phyloP scores from a whole-genome alignment of 2,329 filamentous ascomycete genomes.

The Colletotrichum sp. region DNA sequence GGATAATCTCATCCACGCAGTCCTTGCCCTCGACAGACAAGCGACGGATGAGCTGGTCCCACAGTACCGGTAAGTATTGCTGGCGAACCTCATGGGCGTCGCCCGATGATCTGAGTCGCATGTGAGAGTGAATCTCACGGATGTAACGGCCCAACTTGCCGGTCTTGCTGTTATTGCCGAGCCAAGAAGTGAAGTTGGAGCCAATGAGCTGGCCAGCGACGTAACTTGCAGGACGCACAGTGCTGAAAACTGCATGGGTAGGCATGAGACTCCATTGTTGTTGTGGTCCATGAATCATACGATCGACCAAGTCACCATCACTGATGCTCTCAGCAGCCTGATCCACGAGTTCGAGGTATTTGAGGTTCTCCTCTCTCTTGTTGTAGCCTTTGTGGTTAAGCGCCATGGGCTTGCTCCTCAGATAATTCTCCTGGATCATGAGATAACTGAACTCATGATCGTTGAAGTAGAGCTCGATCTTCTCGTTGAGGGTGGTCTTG shows the following conservation, averaged over 20 bases:
- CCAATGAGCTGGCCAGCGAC: slow-evolving; percentile 77
- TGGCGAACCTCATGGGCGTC: slow-evolving; percentile 94
- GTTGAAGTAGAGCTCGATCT: slow-evolving; percentile 99
- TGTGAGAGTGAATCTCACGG: slow-evolving; percentile 96
- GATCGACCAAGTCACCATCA: slow-evolving; percentile 92
- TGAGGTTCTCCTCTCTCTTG: slow-evolving; percentile 74
- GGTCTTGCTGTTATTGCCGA: slow-evolving; percentile 92
- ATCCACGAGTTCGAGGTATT: slow-evolving; percentile 84
- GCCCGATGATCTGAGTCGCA: slow-evolving; percentile 88
- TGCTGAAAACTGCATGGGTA: slow-evolving; percentile 92
- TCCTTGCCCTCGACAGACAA: slow-evolving; percentile 83
- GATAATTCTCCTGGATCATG: slow-evolving; percentile 98
- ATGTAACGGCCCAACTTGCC: slow-evolving; percentile 79
- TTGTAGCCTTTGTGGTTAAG: slow-evolving; percentile 62
- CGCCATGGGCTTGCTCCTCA: slow-evolving; percentile 77
- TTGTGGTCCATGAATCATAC: slow-evolving; percentile 98
- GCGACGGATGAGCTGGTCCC: slow-evolving; percentile 77
- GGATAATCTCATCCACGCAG: slow-evolving; percentile 80
- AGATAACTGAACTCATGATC: slow-evolving; percentile 97
- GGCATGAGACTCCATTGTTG: slow-evolving; percentile 99
- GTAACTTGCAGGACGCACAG: slow-evolving; percentile 88
- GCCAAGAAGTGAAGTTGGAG: slow-evolving; percentile 85
- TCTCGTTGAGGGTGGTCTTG: slow-evolving; percentile 91
- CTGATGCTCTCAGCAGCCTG: slow-evolving; percentile 95
- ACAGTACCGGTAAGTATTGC: slow-evolving; percentile 89